Conservation (phyloP, 176 grass and related monocot genomes). For the Rhynchospora breviuscula region DNA sequence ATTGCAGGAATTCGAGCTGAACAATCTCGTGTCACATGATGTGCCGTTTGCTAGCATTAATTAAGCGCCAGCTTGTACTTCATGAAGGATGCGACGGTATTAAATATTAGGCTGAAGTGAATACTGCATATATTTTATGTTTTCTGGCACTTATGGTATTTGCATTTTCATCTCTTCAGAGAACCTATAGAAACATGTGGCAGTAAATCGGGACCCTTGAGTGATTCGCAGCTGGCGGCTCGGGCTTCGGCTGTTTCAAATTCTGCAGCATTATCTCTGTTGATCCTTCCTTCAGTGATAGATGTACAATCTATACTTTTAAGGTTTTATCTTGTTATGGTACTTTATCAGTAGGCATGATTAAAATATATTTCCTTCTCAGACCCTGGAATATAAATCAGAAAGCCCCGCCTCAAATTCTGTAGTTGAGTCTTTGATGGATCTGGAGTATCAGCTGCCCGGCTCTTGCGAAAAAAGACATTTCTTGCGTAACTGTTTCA, state of each 20-base stretch:
- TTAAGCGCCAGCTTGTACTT: slow-evolving; percentile 55
- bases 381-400: slow-evolving; percentile 69
- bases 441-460: slow-evolving; percentile 71
- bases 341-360: neutral
- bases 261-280: slow-evolving; percentile 64
- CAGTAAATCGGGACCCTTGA: slow-evolving; percentile 41
- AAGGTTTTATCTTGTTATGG: slow-evolving; percentile 4
- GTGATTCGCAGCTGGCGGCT: slow-evolving; percentile 41
- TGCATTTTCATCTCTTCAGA: slow-evolving; percentile 36
- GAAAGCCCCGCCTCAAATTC: slow-evolving; percentile 35
- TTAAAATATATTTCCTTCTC: slow-evolving; percentile 8
- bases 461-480: slow-evolving; percentile 59
- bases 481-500: too few relatives aligned
- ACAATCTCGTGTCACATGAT: slow-evolving; percentile 80
- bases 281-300: slow-evolving; percentile 89
- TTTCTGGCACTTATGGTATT: slow-evolving; percentile 11
- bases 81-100: slow-evolving; percentile 31
- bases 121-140: slow-evolving; percentile 11
- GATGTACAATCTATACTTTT: slow-evolving; percentile 40
- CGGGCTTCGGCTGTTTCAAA: slow-evolving; percentile 52
- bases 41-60: slow-evolving; percentile 72
- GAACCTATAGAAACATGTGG: slow-evolving; percentile 33
- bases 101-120: slow-evolving; percentile 1
- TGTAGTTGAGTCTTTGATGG: slow-evolving; percentile 71
- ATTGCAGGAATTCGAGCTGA: slow-evolving; percentile 81